A percentile compares a stretch with the other conserved stretches of the same genome.
Conservation (phyloP, 225 moss, liverwort and hornwort genomes). For the Asterella californica region DNA sequence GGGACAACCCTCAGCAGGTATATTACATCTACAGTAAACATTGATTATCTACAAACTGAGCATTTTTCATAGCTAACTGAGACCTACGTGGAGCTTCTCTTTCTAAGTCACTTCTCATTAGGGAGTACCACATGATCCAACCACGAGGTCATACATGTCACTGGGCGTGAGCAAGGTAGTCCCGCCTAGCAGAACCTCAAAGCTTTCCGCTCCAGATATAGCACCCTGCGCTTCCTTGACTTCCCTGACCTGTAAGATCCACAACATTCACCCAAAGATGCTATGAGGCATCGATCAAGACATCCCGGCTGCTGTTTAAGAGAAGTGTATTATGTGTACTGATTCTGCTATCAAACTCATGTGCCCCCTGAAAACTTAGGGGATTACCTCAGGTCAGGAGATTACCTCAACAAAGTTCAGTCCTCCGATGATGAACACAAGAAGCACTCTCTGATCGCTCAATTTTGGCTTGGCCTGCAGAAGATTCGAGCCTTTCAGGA, state of each 20-base stretch:
- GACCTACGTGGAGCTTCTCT: background rate
- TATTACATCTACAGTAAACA: too few species aligned
- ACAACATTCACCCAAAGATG: background rate
- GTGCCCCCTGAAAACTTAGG: too few species aligned
- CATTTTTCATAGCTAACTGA: too few species aligned
- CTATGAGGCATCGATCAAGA: too few species aligned
- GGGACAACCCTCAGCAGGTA: too few species aligned
- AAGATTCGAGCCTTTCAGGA: background rate
- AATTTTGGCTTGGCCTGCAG: conserved; percentile 79
- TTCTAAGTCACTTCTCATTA: conserved; percentile 1
- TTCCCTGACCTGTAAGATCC: conserved; percentile 62
- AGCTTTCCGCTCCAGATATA: conserved; percentile 54
- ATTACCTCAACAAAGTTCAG: conserved; percentile 83
- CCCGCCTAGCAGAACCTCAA: conserved; percentile 80
- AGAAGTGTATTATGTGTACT: too few species aligned
- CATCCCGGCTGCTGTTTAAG: background rate
- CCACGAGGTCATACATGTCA: conserved; percentile 81
- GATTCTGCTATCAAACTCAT: background rate
- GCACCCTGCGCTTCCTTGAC: conserved; percentile 76
- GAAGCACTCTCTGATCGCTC: conserved; percentile 70
- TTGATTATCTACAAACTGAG: too few species aligned
- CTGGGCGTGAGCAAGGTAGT: conserved; percentile 74
- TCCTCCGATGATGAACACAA: conserved; percentile 85
- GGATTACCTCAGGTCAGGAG: background rate
- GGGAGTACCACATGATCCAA: conserved; percentile 53